Conservation (phyloP, 169 alveolate genomes). For the Plasmodium reichenowi region DNA sequence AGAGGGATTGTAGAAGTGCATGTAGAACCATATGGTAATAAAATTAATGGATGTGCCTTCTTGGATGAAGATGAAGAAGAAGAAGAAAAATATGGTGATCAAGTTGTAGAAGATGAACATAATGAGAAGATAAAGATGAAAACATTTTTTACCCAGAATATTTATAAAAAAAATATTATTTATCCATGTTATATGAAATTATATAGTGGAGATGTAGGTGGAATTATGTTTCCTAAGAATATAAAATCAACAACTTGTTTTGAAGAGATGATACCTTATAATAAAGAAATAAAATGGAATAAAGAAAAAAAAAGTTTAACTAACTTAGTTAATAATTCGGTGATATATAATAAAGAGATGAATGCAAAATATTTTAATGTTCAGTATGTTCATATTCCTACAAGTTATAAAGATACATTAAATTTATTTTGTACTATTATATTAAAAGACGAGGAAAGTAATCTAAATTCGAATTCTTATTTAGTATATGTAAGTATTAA, state of each 20-base stretch:
- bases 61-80: slow-evolving; percentile 9
- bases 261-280: slow-evolving; percentile 32
- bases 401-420: slow-evolving; percentile 5
- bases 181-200: slow-evolving; percentile 46
- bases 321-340: slow-evolving; percentile 16
- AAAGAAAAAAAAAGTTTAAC: slow-evolving; percentile 17
- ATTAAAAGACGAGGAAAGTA: not conserved
- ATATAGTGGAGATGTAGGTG: slow-evolving; percentile 63
- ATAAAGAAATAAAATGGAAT: slow-evolving; percentile 10
- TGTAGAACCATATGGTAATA: slow-evolving; percentile 39
- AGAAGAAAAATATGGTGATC: not conserved
- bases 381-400: slow-evolving; percentile 32
- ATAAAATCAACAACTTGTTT: slow-evolving; percentile 42
- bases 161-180: not conserved
- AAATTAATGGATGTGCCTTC: slow-evolving; percentile 45
- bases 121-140: not conserved
- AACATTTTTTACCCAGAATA: not conserved
- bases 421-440: slow-evolving; percentile 29
- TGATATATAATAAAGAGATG: slow-evolving; percentile 39
- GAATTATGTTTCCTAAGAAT: slow-evolving; percentile 34
- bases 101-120: not conserved
- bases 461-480: not conserved
- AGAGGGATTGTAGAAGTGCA: slow-evolving; percentile 39
- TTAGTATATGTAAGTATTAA: slow-evolving; percentile 52
- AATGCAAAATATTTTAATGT: slow-evolving; percentile 32